phyloP scores from a whole-genome alignment of 345 rosid genomes.

The Populus ilicifolia region DNA sequence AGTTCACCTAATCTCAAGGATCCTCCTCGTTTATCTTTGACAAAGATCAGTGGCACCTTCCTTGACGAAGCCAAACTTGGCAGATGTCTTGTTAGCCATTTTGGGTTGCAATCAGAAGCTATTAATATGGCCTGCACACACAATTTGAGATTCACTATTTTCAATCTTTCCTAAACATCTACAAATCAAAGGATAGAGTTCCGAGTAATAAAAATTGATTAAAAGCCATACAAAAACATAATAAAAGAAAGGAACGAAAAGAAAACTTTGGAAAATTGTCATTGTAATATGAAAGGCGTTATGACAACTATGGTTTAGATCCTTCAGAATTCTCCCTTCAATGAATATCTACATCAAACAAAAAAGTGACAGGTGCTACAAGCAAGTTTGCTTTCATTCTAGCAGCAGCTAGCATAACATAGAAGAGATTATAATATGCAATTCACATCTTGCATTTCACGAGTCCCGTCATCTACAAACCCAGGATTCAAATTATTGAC shows the following conservation, averaged over 20 bases:
- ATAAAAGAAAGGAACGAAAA: neutral
- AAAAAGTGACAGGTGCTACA: no score
- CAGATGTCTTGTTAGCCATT: conserved; percentile 66
- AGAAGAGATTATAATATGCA: neutral
- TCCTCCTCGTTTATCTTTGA: conserved; percentile 55
- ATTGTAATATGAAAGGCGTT: no score
- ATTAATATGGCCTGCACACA: conserved; percentile 49
- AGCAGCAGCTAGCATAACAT: no score
- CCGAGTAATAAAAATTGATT: neutral
- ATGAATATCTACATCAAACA: no score
- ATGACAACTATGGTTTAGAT: no score
- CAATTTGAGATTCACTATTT: neutral
- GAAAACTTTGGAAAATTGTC: neutral
- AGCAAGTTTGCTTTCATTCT: no score
- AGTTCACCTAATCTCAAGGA: conserved; percentile 66
- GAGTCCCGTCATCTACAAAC: neutral
- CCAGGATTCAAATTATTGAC: neutral
- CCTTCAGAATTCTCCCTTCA: no score
- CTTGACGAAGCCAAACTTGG: conserved; percentile 58
- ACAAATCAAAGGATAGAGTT: neutral
- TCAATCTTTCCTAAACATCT: neutral
- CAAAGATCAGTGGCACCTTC: conserved; percentile 50
- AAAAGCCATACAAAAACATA: no score
- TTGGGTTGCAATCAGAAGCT: conserved; percentile 68
- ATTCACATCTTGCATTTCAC: neutral